Conservation (phyloP, 2,329 filamentous ascomycete species). For the Cadophora luteo-olivacea region DNA sequence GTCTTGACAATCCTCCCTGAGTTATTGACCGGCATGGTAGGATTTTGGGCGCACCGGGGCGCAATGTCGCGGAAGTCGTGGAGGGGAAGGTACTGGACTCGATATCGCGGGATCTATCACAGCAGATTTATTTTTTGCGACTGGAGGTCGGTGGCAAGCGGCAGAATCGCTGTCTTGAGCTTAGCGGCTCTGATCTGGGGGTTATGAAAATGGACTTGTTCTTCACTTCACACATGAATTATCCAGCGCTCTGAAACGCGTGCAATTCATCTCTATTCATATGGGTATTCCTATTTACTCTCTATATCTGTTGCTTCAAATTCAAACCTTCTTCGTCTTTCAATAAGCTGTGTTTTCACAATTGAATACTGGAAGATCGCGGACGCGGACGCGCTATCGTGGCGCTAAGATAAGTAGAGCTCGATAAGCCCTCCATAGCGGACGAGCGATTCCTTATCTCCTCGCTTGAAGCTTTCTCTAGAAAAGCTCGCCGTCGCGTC, state of each 20-base stretch:
- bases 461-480: slow-evolving; percentile 14
- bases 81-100: not conserved
- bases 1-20: slow-evolving; percentile 74
- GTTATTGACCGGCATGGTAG: slow-evolving; percentile 65
- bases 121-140: slow-evolving; percentile 22
- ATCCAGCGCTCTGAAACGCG: too few species aligned
- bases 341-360: not conserved
- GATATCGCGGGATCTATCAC: not conserved
- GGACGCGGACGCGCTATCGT: slow-evolving; percentile 16
- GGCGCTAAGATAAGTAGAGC: slow-evolving; percentile 31
- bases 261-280: not conserved
- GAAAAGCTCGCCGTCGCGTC: slow-evolving; percentile 24
- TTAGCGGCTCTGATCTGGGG: not conserved
- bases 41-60: slow-evolving; percentile 18
- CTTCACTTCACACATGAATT: not conserved
- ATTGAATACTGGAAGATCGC: not conserved
- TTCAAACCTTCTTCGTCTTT: not conserved
- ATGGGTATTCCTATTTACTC: not conserved
- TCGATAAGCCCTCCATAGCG: slow-evolving; percentile 24
- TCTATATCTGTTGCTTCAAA: too few species aligned
- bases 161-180: slow-evolving; percentile 24
- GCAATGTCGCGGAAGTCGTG: slow-evolving; percentile 8
- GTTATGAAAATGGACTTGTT: not conserved
- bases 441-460: too few species aligned
- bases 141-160: slow-evolving; percentile 16